phyloP scores from a whole-genome alignment of 192 early-diverging fungal genomes.

The Linderina pennispora region DNA sequence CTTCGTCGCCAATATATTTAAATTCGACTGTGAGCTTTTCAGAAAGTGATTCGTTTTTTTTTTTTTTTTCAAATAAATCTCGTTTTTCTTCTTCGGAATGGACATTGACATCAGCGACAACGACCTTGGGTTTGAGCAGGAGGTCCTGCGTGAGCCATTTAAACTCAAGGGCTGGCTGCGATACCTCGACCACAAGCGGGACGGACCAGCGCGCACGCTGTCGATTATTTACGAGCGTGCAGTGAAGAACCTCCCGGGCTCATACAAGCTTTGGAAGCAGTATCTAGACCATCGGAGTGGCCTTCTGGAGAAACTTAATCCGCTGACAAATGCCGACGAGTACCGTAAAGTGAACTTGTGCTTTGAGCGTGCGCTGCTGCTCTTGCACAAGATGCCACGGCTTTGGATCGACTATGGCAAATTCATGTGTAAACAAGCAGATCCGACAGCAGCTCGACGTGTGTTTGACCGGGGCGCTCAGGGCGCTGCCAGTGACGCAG shows the following conservation, averaged over 20 bases:
- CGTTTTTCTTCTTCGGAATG: no score
- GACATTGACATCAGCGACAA: slow-evolving; percentile 19
- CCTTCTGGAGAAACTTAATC: slow-evolving; percentile 44
- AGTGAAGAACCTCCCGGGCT: slow-evolving; percentile 78
- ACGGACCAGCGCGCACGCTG: slow-evolving; percentile 31
- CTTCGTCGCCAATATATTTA: no score
- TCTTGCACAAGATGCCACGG: slow-evolving; percentile 93
- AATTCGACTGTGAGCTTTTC: no score
- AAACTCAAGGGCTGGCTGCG: slow-evolving; percentile 78
- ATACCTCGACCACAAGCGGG: slow-evolving; percentile 82
- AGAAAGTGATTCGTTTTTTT: no score
- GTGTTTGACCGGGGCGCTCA: slow-evolving; percentile 87
- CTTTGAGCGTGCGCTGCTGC: slow-evolving; percentile 83
- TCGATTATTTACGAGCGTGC: slow-evolving; percentile 86
- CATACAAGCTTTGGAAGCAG: slow-evolving; percentile 92
- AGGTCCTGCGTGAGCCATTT: slow-evolving; percentile 60
- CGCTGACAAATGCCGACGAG: slow-evolving; percentile 51
- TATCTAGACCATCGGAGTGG: slow-evolving; percentile 68
- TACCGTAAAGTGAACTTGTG: slow-evolving; percentile 64
- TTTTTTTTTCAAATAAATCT: no score
- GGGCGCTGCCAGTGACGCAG: slow-evolving; percentile 88
- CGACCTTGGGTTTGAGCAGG: slow-evolving; percentile 58
- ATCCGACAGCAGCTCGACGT: slow-evolving; percentile 65
- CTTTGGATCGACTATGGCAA: slow-evolving; percentile 81
- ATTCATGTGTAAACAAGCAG: slow-evolving; percentile 64